These are phyloP conservation scores for Rhodotorula paludigena DNA, from an alignment of 768 basidiomycete genomes.

Conservation along the genomic window DNA sequence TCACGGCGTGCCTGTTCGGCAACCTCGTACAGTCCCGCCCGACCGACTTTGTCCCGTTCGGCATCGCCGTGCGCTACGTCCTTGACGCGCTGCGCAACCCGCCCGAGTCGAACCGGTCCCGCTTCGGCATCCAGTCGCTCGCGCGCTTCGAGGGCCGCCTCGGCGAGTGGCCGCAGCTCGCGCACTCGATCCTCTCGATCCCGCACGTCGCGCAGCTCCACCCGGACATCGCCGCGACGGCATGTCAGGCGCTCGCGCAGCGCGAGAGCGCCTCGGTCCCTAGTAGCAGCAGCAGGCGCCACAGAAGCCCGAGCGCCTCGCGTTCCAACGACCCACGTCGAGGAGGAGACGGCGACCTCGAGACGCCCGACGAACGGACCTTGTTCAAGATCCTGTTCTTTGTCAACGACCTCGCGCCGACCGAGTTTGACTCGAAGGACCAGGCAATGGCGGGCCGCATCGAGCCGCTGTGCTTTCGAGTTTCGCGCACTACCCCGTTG, in stretches of 20 bases:
- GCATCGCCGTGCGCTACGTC: slow-evolving; percentile 94
- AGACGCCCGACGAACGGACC: slow-evolving; percentile 72
- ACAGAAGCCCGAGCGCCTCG: slow-evolving; percentile 52
- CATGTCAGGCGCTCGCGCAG: slow-evolving; percentile 35
- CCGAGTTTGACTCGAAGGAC: slow-evolving; percentile 83
- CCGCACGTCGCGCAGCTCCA: slow-evolving; percentile 78
- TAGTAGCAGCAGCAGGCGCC: slow-evolving; percentile 27
- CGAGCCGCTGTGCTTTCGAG: slow-evolving; percentile 76
- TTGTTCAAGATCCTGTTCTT: slow-evolving; percentile 95
- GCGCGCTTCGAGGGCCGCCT: slow-evolving; percentile 79
- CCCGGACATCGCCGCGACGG: slow-evolving; percentile 56
- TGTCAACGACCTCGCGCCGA: slow-evolving; percentile 92
- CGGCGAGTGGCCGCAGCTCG: slow-evolving; percentile 85
- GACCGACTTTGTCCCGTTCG: slow-evolving; percentile 86
- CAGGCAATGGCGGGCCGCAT: slow-evolving; percentile 79
- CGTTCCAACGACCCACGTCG: slow-evolving; percentile 75
- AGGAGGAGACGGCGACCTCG: slow-evolving; percentile 58
- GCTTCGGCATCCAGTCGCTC: slow-evolving; percentile 88
- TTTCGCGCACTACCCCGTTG: slow-evolving; percentile 97
- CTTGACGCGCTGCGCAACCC: slow-evolving; percentile 87
- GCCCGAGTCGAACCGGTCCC: slow-evolving; percentile 86
- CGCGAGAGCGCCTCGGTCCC: slow-evolving; percentile 40
- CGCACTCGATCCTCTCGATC: slow-evolving; percentile 79
- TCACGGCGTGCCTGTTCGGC: slow-evolving; percentile 95
- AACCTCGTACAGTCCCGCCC: slow-evolving; percentile 89